Conservation (phyloP, 306 rosid genomes). For the Malus orientalis region DNA sequence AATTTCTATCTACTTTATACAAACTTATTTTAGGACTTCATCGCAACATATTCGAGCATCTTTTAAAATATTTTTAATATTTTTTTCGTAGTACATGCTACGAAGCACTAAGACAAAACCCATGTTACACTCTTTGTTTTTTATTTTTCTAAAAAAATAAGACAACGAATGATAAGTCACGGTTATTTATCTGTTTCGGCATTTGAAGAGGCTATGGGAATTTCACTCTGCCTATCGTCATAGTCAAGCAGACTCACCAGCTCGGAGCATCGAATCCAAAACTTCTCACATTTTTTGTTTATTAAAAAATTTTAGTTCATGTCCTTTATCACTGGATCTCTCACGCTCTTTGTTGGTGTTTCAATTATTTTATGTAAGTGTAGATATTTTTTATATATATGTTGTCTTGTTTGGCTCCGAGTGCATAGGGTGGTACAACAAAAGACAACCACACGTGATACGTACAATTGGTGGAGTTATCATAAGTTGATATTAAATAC, state of each 20-base stretch:
- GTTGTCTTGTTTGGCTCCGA: neutral
- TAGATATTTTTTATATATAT: neutral
- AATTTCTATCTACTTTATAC: no score
- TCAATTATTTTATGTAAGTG: neutral
- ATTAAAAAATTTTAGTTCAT: fast-evolving
- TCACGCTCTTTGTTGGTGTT: neutral
- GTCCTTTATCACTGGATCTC: no score
- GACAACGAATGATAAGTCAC: fast-evolving
- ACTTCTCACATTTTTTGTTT: no score
- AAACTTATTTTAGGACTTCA: no score
- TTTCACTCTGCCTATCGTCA: fast-evolving
- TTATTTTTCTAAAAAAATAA: fast-evolving
- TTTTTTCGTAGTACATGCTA: no score
- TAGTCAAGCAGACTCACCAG: no score
- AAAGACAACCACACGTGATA: neutral
- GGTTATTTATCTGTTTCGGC: fast-evolving
- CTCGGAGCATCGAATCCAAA: fast-evolving
- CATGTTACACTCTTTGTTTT: no score
- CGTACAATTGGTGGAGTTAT: neutral
- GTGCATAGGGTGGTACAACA: neutral
- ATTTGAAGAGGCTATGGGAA: fast-evolving
- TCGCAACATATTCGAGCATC: no score
- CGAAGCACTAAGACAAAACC: no score
- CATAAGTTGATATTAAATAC: neutral
- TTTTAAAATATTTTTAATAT: no score